Evolutionary conservation across 257 asterid species (phyloP), one percentile per base, ranked within the genome.

Genomic region (Plantago elongata): DNA sequence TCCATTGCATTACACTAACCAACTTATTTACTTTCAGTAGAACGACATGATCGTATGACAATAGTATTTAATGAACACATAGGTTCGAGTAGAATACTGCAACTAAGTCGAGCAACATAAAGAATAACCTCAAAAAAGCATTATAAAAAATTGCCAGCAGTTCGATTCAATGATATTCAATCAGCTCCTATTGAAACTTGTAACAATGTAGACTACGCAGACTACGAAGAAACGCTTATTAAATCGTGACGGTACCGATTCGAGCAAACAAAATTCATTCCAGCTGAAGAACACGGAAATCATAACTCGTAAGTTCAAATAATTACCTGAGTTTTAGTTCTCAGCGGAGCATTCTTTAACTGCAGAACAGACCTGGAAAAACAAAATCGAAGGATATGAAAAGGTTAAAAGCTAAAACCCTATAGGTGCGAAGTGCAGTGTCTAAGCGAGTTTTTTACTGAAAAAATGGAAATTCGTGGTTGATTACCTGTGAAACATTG

Each of bases 311-410:
- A 44, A 47, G 51, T 42, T 42, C n/a, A 56, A 12, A 13, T 12
- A 44, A 37, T 15, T 74, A 69, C 95, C 95, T 90, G 97, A 60
- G 84, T 76, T 52, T 78, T 77, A 66, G 88, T 70, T 75, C 69
- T 82, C 46, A 76, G 37, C 9, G 85, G 95, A 70, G 81, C 75
- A 69, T 81, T 80, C 62, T 42, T 61, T 52, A 87, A 86, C 83
- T 78, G 83, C 66, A 77, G 68, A 81, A 84, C 71, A 45, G 84
- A 81, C 90, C 97, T 89, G 84, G 75, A 73, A 74, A 74, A 61
- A 64, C 45, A 64, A 66, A 30, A 51, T 9, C 13, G 16, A 45
- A 59, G 29, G 16, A 34, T 48, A 42, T 5, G 9, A 51, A 37
- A 37, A 40, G 16, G 29, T 45, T 43, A 30, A 60, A 76, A 60